Conservation (phyloP, 768 basidiomycete genomes). For the Boletus sensibilis region DNA sequence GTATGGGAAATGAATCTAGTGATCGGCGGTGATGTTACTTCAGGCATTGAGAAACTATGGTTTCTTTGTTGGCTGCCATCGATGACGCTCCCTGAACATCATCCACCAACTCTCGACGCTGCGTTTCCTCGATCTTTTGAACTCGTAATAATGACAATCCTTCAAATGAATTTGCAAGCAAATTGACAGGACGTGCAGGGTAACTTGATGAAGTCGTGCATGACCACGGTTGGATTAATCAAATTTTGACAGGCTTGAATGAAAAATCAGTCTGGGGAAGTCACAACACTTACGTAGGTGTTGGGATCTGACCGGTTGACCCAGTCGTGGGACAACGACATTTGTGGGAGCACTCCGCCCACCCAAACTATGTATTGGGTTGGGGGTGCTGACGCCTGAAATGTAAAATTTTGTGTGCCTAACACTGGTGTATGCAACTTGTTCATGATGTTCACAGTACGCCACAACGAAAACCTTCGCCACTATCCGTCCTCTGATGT, state of each 20-base stretch:
- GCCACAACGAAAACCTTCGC: neutral
- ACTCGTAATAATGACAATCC: neutral
- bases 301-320: neutral
- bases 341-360: neutral
- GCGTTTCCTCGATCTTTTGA: neutral
- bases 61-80: neutral
- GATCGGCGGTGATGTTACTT: neutral
- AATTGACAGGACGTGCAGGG: neutral
- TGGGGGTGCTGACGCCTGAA: neutral
- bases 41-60: neutral
- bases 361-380: neutral
- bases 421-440: neutral
- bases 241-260: neutral
- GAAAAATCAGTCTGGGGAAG: slow-evolving; percentile 11
- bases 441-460: neutral
- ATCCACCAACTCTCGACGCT: neutral
- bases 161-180: neutral
- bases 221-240: neutral
- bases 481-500: neutral
- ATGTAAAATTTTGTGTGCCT: neutral
- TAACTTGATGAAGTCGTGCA: neutral
- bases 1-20: neutral
- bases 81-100: neutral
- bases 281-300: slow-evolving; percentile 8
- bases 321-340: neutral